These are phyloP conservation scores for Pachyrhizus erosus DNA, from an alignment of 306 rosid species.

Conservation along the genomic window DNA sequence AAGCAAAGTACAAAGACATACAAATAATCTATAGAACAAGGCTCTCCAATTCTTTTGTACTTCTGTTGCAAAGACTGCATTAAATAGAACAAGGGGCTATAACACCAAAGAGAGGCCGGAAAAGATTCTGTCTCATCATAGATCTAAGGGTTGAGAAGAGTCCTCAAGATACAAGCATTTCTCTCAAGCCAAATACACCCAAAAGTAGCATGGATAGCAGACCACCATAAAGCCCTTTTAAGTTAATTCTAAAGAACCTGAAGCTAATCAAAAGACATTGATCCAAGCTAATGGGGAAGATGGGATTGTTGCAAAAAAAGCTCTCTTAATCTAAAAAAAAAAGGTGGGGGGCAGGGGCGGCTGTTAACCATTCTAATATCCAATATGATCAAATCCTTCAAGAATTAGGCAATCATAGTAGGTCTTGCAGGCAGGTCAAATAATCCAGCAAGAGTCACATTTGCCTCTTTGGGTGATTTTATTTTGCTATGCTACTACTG, in stretches of 20 bases:
- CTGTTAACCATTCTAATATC: not conserved
- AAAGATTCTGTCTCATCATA: slow-evolving; percentile 7
- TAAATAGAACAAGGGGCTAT: not conserved
- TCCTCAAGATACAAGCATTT: not conserved
- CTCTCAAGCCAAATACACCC: not conserved
- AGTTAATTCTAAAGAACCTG: not conserved
- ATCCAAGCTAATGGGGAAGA: not conserved
- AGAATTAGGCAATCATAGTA: slow-evolving; percentile 8
- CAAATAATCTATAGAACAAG: not conserved
- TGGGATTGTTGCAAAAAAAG: not conserved
- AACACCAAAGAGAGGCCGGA: not conserved
- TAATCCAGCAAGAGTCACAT: not conserved
- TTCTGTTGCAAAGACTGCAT: not conserved
- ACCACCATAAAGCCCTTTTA: not conserved
- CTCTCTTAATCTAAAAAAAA: not conserved
- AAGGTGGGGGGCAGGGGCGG: not conserved
- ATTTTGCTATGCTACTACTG: slow-evolving; percentile 13
- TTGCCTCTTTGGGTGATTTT: not conserved
- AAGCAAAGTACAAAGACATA: not conserved
- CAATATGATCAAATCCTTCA: not conserved
- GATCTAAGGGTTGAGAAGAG: not conserved
- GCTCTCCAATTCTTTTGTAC: not conserved
- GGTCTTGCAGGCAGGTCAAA: not conserved
- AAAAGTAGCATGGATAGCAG: not conserved
- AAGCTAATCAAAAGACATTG: slow-evolving; percentile 16